A percentile compares a stretch with the other conserved stretches of the same genome.
Conservation (phyloP, 305 asterid genomes). For the Fraxinus sp. region DNA sequence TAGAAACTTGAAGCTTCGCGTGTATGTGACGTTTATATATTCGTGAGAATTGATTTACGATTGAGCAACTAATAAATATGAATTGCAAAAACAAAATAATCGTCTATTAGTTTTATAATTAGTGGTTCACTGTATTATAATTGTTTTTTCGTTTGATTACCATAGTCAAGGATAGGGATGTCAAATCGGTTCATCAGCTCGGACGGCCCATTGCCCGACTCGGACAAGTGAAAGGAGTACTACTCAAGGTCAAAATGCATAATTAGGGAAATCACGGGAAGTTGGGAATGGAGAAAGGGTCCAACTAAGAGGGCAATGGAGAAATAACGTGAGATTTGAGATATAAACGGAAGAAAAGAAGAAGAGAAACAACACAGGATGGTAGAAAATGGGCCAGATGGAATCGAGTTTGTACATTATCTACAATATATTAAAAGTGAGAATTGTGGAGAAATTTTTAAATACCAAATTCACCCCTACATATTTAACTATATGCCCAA, state of each 20-base stretch:
- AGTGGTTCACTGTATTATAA: not conserved
- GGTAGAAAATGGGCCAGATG: not conserved
- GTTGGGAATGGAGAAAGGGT: not conserved
- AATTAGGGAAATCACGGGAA: not conserved
- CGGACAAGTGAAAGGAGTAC: not conserved
- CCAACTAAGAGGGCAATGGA: not conserved
- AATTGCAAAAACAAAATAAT: too few species aligned
- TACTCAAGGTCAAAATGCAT: not conserved
- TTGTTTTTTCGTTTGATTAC: not conserved
- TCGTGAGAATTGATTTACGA: not conserved
- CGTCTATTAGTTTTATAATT: not conserved
- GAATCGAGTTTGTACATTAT: not conserved
- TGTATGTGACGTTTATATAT: not conserved
- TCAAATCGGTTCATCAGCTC: not conserved
- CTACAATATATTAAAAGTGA: not conserved
- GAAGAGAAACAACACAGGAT: not conserved
- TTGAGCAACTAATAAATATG: not conserved
- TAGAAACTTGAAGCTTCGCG: not conserved
- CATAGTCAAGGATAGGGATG: not conserved
- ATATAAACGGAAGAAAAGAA: not conserved
- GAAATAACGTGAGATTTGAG: not conserved
- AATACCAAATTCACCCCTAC: not conserved
- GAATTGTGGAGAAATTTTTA: not conserved
- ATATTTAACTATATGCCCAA: not conserved
- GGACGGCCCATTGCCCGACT: not conserved